Percentiles rank a stretch among this genome's conserved stretches.
phyloP scores from a whole-genome alignment of 1,284 basidiomycete species.

The Boletus holoroseus region DNA sequence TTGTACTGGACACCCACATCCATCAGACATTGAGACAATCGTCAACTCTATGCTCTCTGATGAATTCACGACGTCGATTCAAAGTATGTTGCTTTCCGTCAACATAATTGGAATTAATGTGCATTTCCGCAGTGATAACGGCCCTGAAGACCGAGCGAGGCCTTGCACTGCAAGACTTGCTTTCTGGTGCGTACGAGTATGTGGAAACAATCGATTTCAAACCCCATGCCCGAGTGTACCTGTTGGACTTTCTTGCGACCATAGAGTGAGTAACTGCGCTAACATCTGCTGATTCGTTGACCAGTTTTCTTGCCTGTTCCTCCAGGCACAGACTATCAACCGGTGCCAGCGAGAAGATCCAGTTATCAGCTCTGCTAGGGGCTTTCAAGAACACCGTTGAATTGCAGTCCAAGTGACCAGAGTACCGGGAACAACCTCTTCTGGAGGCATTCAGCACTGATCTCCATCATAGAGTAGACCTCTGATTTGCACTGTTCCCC shows the following conservation, averaged over 20 bases:
- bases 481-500: background rate
- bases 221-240: conserved; percentile 79
- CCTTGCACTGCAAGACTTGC: conserved; percentile 90
- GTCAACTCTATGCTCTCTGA: conserved; percentile 95
- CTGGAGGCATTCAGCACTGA: background rate
- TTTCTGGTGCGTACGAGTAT: conserved; percentile 92
- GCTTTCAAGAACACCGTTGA: conserved; percentile 94
- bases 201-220: conserved; percentile 84
- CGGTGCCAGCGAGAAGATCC: conserved; percentile 92
- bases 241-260: conserved; percentile 85
- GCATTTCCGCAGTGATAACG: conserved; percentile 62
- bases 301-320: conserved; percentile 1
- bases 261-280: conserved; percentile 67
- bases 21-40: conserved; percentile 87
- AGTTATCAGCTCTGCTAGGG: conserved; percentile 86
- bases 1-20: conserved; percentile 96
- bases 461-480: background rate
- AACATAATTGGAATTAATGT: background rate
- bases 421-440: background rate
- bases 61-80: conserved; percentile 91
- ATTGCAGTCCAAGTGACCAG: conserved; percentile 43
- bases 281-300: background rate
- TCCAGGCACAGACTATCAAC: conserved; percentile 85
- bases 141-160: conserved; percentile 88
- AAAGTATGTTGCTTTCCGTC: conserved; percentile 50